Evolutionary conservation across 352 stramenopile species (phyloP).

Genomic region (Peronospora destructor): DNA sequence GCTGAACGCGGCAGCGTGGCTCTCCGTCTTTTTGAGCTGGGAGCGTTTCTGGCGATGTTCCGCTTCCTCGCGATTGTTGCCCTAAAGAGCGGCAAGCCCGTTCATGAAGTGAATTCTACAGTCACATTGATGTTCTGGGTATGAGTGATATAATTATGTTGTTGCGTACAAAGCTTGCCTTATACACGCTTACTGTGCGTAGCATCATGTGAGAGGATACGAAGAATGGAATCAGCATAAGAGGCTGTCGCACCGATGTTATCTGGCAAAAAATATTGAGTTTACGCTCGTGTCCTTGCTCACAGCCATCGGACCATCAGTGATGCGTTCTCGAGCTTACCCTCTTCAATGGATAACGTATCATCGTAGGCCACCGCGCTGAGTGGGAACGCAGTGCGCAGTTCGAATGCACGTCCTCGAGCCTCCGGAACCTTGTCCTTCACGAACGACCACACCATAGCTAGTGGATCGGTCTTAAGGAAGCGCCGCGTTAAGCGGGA

Average conservation of each 20-base stretch:
- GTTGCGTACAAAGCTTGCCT: slow-evolving; percentile 5
- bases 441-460: slow-evolving; percentile 62
- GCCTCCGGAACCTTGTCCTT: slow-evolving; percentile 71
- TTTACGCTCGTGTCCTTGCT: slow-evolving; percentile 5
- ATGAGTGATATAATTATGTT: slow-evolving; percentile 5
- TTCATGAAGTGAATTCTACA: background rate
- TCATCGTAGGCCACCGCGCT: slow-evolving; percentile 47
- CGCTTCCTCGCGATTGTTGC: slow-evolving; percentile 16
- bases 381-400: slow-evolving; percentile 63
- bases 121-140: background rate
- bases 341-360: slow-evolving; percentile 45
- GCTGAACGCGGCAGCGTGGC: slow-evolving; percentile 9
- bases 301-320: slow-evolving; percentile 73
- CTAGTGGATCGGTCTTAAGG: slow-evolving; percentile 58
- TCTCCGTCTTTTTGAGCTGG: slow-evolving; percentile 14
- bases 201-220: background rate
- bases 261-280: slow-evolving; percentile 4
- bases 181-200: background rate
- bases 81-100: slow-evolving; percentile 9
- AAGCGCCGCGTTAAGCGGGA: slow-evolving; percentile 63
- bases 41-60: slow-evolving; percentile 17
- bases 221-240: background rate
- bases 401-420: slow-evolving; percentile 56
- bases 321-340: slow-evolving; percentile 67
- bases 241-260: background rate